These are phyloP conservation scores for Canariomyces notabilis DNA, from an alignment of 2,329 filamentous ascomycete genomes.

Conservation along the genomic window DNA sequence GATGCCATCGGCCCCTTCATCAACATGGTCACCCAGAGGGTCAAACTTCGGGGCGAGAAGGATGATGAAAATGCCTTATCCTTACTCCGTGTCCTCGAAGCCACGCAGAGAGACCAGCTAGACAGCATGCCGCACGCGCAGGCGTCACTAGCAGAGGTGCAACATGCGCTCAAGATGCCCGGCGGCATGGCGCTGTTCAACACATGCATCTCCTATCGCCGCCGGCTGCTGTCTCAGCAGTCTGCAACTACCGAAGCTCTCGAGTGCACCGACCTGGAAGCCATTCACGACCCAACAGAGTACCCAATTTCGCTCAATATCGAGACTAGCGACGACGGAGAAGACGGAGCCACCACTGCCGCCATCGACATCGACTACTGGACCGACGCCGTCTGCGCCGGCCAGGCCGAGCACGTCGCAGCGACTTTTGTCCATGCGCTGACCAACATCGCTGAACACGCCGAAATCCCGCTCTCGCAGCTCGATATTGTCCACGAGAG, in stretches of 20 bases:
- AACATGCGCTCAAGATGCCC: conserved; percentile 21
- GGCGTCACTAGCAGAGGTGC: conserved; percentile 23
- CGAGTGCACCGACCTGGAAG: conserved; percentile 15
- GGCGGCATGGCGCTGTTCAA: conserved; percentile 25
- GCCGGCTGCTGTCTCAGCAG: conserved; percentile 1
- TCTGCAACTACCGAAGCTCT: not conserved
- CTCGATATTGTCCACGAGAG: conserved; percentile 16
- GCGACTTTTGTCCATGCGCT: conserved; percentile 21
- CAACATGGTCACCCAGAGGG: conserved; percentile 25
- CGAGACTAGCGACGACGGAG: conserved; percentile 16
- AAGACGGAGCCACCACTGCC: too few relatives aligned
- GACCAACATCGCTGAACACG: conserved; percentile 16
- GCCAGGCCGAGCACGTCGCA: conserved; percentile 19
- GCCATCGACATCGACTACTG: conserved; percentile 24
- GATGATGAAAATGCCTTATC: conserved; percentile 1
- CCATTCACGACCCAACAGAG: conserved; percentile 24
- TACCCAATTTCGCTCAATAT: conserved; percentile 26
- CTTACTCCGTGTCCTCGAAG: conserved; percentile 18
- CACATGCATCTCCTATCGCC: conserved; percentile 25
- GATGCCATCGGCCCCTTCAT: conserved; percentile 24
- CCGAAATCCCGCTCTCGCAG: conserved; percentile 12
- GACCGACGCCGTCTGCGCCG: conserved; percentile 18
- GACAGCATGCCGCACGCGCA: conserved; percentile 23
- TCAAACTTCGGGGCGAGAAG: conserved; percentile 6
- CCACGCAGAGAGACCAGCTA: conserved; percentile 21